Percentiles rank a stretch among this genome's conserved stretches.
Conservation (phyloP, 768 basidiomycete genomes). For the Hygrophorus pudorinus region DNA sequence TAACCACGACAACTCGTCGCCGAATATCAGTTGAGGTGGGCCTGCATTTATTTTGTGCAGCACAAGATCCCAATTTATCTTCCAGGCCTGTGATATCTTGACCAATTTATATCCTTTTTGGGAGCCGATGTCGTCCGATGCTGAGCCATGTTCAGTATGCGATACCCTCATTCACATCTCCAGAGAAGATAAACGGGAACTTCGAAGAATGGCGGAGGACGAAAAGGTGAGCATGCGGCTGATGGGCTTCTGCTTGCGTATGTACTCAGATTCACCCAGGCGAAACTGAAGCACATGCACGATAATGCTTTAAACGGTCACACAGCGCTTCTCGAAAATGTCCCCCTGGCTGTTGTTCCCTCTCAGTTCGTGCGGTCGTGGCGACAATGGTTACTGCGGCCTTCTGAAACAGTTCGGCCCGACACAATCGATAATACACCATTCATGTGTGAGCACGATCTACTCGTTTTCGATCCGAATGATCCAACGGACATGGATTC, state of each 20-base stretch:
- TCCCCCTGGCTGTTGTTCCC: conserved; percentile 49
- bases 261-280: conserved; percentile 28
- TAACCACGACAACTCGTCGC: conserved; percentile 44
- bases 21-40: conserved; percentile 54
- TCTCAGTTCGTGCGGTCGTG: conserved; percentile 55
- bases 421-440: conserved; percentile 47
- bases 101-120: conserved; percentile 53
- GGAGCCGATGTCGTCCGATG: conserved; percentile 40
- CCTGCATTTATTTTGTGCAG: background rate
- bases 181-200: conserved; percentile 51
- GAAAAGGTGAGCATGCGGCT: conserved; percentile 50
- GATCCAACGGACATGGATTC: conserved; percentile 46
- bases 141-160: conserved; percentile 56
- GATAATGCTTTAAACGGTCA: conserved; percentile 41
- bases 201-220: conserved; percentile 60
- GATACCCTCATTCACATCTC: conserved; percentile 42
- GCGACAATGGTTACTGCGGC: conserved; percentile 59
- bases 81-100: conserved; percentile 49
- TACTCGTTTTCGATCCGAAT: conserved; percentile 60
- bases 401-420: conserved; percentile 46
- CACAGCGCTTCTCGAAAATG: conserved; percentile 34
- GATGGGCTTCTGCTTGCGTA: conserved; percentile 7
- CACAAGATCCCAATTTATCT: conserved; percentile 6
- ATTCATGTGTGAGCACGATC: conserved; percentile 60
- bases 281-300: conserved; percentile 51